Evolutionary conservation across 352 stramenopile genomes (phyloP).

Genomic region (Globisporangium nunn): DNA sequence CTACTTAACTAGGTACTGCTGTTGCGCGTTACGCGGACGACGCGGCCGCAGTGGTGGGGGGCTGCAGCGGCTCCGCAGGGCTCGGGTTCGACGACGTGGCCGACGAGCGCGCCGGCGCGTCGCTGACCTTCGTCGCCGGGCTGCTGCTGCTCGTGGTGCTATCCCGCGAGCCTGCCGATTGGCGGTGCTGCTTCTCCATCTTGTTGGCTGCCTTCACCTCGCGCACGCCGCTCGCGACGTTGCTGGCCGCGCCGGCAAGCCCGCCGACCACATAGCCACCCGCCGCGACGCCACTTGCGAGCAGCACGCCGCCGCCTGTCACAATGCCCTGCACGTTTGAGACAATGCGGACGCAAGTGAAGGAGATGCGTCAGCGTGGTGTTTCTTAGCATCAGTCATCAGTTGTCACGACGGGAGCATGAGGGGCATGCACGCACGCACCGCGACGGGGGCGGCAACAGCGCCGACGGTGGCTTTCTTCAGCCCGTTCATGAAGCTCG

Average conservation of each 20-base stretch:
- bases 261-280: slow-evolving; percentile 76
- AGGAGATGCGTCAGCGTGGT: not conserved
- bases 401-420: not conserved
- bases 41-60: not conserved
- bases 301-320: slow-evolving; percentile 61
- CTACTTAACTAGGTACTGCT: not conserved
- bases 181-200: slow-evolving; percentile 48
- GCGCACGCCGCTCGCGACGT: slow-evolving; percentile 72
- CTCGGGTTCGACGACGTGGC: not conserved
- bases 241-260: slow-evolving; percentile 72
- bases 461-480: slow-evolving; percentile 84
- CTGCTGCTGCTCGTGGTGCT: not conserved
- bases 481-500: slow-evolving; percentile 77
- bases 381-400: not conserved
- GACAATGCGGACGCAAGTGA: not conserved
- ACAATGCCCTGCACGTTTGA: slow-evolving; percentile 44
- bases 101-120: not conserved
- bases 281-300: slow-evolving; percentile 71
- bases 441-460: slow-evolving; percentile 70
- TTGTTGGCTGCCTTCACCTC: slow-evolving; percentile 81
- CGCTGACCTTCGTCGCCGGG: not conserved
- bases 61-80: not conserved
- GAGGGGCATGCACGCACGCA: slow-evolving; percentile 17
- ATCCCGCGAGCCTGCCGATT: slow-evolving; percentile 11
- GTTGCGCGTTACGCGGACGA: not conserved